Percentiles rank a stretch among this genome's conserved stretches.
Evolutionary conservation across 371 early-diverging fungal genomes (phyloP).

Genomic region (Umbelopsis sp.): DNA sequence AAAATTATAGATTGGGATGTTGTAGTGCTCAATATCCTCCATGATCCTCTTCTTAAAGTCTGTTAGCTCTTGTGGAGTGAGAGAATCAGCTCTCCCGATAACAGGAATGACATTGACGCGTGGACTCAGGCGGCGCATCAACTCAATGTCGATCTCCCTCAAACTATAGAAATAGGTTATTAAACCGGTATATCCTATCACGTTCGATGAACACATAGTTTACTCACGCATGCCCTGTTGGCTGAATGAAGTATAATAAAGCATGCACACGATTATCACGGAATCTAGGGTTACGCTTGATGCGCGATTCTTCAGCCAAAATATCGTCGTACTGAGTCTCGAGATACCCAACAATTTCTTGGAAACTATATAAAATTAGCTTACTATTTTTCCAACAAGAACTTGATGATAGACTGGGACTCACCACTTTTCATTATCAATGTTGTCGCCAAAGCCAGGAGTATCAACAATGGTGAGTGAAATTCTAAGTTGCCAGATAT

Average conservation of each 20-base stretch:
- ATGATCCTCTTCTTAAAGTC: conserved; percentile 89
- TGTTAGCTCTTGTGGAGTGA: conserved; percentile 75
- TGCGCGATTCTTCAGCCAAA: conserved; percentile 91
- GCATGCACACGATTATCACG: conserved; percentile 98
- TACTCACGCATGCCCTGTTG: conserved; percentile 91
- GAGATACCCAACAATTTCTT: conserved; percentile 91
- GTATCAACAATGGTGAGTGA: conserved; percentile 85
- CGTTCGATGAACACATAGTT: background rate
- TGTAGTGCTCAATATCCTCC: conserved; percentile 91
- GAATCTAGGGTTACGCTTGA: conserved; percentile 96
- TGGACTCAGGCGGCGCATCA: conserved; percentile 91
- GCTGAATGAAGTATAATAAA: conserved; percentile 95
- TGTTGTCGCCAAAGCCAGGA: conserved; percentile 32
- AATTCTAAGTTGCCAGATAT: conserved; percentile 35
- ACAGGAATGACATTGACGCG: conserved; percentile 97
- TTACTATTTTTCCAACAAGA: background rate
- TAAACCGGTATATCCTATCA: background rate
- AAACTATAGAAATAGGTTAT: conserved; percentile 52
- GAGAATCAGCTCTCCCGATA: conserved; percentile 78
- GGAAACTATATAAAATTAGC: conserved; percentile 47
- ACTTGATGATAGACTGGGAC: background rate
- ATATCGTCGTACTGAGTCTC: conserved; percentile 96
- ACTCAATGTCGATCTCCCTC: conserved; percentile 96
- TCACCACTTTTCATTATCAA: conserved; percentile 60
- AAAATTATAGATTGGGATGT: conserved; percentile 89